A percentile compares a stretch with the other conserved stretches of the same genome.
These are phyloP conservation scores for Kurtzmaniella quercitrusa DNA, from an alignment of 1,139 yeast genomes.

Conservation along the genomic window DNA sequence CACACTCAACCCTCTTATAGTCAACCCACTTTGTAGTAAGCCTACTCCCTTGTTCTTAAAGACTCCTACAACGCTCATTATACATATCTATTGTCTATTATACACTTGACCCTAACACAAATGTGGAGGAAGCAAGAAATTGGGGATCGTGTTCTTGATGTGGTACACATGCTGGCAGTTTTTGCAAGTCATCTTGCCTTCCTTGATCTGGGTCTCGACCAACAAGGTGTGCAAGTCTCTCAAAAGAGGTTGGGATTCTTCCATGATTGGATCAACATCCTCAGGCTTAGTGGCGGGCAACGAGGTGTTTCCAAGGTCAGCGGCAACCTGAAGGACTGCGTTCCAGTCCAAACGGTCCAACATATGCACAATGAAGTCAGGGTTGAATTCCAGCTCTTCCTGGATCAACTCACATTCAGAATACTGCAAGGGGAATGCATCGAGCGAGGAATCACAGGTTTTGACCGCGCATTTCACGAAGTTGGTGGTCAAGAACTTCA, in stretches of 20 bases:
- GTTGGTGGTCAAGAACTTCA: conserved; percentile 93
- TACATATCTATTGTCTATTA: neutral
- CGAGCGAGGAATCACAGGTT: conserved; percentile 67
- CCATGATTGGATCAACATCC: conserved; percentile 46
- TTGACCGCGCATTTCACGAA: conserved; percentile 93
- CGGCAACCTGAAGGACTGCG: conserved; percentile 73
- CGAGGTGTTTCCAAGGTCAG: conserved; percentile 64
- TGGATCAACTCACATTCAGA: conserved; percentile 69
- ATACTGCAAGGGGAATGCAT: conserved; percentile 77
- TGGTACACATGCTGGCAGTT: conserved; percentile 85
- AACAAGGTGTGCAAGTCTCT: conserved; percentile 74
- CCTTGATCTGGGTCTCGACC: conserved; percentile 77
- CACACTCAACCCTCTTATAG: no score
- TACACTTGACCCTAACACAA: conserved; percentile 24
- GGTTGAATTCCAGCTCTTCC: conserved; percentile 78
- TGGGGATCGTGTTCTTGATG: conserved; percentile 91
- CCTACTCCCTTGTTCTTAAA: no score
- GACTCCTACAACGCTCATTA: neutral
- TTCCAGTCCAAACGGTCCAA: conserved; percentile 85
- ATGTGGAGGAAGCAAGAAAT: conserved; percentile 92
- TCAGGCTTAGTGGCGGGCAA: conserved; percentile 69
- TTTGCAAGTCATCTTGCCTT: conserved; percentile 85
- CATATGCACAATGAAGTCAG: conserved; percentile 74
- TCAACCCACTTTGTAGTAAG: no score
- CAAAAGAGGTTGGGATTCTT: conserved; percentile 59